Evolutionary conservation across 352 stramenopile species (phyloP).

Genomic region (Pythium aquatile): DNA sequence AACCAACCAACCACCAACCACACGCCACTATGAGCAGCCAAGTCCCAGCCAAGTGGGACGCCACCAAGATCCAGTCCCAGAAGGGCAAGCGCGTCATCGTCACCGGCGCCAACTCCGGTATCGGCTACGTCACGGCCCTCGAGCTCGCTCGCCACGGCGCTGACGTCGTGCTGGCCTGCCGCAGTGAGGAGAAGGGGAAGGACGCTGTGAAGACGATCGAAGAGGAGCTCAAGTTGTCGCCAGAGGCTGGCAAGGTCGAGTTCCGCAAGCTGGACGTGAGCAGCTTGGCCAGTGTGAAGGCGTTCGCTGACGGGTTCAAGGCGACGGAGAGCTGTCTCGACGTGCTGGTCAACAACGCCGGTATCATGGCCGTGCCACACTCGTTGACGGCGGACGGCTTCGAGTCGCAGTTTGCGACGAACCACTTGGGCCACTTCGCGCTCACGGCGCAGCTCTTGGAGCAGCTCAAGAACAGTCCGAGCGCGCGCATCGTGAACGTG

Average conservation of each 20-base stretch:
- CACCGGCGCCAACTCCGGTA: constrained; percentile 73
- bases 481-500: neutral
- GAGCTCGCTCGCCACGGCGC: constrained; percentile 76
- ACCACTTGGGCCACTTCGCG: constrained; percentile 34
- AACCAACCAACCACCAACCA: neutral
- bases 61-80: constrained; percentile 9
- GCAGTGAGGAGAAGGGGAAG: neutral
- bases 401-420: constrained; percentile 37
- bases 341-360: constrained; percentile 12
- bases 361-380: constrained; percentile 29
- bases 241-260: neutral
- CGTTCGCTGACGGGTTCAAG: neutral
- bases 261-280: neutral
- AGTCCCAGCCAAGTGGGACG: constrained; percentile 1
- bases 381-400: constrained; percentile 24
- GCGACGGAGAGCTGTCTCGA: neutral
- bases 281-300: neutral
- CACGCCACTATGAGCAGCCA: neutral
- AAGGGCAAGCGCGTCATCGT: constrained; percentile 66
- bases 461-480: neutral
- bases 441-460: neutral
- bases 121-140: constrained; percentile 76
- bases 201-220: neutral
- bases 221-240: neutral
- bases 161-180: constrained; percentile 12